A percentile compares a stretch with the other conserved stretches of the same genome.
Conservation (phyloP, 495 filamentous ascomycete genomes). For the Copromyces sp. region DNA sequence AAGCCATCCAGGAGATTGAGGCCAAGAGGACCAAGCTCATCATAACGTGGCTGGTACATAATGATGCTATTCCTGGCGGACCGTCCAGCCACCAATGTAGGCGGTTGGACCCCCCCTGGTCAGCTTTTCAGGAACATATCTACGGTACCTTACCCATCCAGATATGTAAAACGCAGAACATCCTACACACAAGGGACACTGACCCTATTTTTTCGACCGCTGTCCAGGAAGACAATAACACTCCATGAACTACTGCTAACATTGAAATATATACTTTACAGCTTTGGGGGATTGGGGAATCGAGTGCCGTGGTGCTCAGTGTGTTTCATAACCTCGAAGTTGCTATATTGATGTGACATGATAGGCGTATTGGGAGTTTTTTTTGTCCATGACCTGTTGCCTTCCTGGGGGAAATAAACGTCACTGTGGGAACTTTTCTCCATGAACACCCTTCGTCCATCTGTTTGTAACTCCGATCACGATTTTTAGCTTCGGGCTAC, state of each 20-base stretch:
- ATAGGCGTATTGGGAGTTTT: background rate
- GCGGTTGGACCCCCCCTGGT: background rate
- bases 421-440: background rate
- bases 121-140: background rate
- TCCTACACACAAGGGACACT: background rate
- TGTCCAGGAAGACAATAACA: background rate
- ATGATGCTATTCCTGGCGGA: background rate
- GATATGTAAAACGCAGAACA: too few species aligned
- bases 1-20: background rate
- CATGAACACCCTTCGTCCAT: background rate
- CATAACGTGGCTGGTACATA: background rate
- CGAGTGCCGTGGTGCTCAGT: background rate
- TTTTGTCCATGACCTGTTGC: background rate
- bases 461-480: too few species aligned
- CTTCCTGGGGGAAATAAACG: background rate
- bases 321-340: background rate
- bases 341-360: background rate
- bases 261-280: background rate
- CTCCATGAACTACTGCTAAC: accelerated
- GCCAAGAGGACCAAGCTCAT: background rate
- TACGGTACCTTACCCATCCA: background rate
- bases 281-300: background rate
- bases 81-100: background rate
- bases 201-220: background rate
- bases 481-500: too few species aligned